Percentiles rank a stretch among this genome's conserved stretches.
phyloP scores from a whole-genome alignment of 768 basidiomycete species.

The Termitomyces sp. region DNA sequence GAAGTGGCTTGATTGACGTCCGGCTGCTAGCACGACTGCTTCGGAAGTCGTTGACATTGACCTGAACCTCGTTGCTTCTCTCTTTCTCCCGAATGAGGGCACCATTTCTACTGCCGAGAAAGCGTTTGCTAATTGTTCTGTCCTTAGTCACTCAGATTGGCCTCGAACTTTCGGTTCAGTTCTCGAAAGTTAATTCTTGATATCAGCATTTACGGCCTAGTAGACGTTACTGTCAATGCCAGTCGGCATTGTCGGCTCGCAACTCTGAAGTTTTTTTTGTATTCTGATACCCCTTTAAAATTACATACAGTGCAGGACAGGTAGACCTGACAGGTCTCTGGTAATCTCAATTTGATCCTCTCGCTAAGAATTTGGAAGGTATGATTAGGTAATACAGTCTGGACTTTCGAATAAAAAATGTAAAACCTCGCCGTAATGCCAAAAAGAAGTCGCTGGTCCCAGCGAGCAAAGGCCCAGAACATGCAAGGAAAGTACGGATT shows the following conservation, averaged over 20 bases:
- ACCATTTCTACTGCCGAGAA: background rate
- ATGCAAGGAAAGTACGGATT: no score
- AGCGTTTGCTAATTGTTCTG: background rate
- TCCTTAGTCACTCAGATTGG: background rate
- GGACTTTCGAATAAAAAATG: no score
- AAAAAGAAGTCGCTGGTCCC: no score
- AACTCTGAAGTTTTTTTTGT: background rate
- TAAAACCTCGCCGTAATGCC: no score
- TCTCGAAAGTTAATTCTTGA: background rate
- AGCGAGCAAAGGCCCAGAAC: no score
- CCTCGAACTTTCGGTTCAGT: background rate
- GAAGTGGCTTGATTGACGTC: conserved; percentile 57
- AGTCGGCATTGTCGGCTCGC: no score
- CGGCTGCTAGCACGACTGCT: conserved; percentile 30
- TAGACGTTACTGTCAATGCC: background rate
- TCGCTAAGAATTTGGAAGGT: no score
- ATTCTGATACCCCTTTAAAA: background rate
- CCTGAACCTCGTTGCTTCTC: background rate
- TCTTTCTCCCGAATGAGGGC: background rate
- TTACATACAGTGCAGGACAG: background rate
- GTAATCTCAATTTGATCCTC: no score
- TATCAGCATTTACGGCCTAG: background rate
- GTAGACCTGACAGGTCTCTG: no score
- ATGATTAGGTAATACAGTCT: no score
- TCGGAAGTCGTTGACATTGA: background rate